Conservation (phyloP, 768 basidiomycete species). For the Pleurotus tuoliensis region DNA sequence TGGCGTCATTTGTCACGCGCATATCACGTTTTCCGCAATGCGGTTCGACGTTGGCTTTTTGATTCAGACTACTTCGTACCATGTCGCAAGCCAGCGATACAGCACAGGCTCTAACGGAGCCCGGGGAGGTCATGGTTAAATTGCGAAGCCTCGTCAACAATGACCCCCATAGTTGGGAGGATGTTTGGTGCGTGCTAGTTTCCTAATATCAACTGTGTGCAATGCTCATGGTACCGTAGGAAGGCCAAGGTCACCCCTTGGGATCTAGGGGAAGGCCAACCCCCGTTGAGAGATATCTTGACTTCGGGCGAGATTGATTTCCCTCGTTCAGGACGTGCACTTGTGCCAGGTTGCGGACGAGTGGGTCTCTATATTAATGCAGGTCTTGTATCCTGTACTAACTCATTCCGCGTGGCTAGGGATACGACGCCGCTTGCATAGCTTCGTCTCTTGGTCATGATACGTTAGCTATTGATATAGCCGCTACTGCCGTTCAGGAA, state of each 20-base stretch:
- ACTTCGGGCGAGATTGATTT: slow-evolving; percentile 39
- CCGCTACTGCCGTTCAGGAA: slow-evolving; percentile 45
- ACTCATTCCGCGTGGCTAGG: slow-evolving; percentile 30
- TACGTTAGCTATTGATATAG: slow-evolving; percentile 52
- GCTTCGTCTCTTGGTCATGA: slow-evolving; percentile 45
- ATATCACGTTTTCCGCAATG: too few relatives aligned
- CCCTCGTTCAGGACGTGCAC: slow-evolving; percentile 38
- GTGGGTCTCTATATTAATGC: slow-evolving; percentile 17
- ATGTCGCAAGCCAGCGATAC: neutral
- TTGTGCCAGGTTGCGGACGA: slow-evolving; percentile 58
- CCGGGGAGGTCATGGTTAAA: neutral
- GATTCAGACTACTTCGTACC: neutral
- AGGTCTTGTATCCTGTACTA: neutral
- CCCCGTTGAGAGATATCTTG: slow-evolving; percentile 49
- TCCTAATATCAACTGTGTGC: neutral
- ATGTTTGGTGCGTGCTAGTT: slow-evolving; percentile 1
- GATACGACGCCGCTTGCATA: slow-evolving; percentile 57
- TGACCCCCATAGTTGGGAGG: slow-evolving; percentile 6
- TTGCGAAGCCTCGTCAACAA: neutral
- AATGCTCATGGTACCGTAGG: slow-evolving; percentile 24
- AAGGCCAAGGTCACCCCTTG: slow-evolving; percentile 54
- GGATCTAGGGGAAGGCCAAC: slow-evolving; percentile 55
- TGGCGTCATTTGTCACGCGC: too few relatives aligned
- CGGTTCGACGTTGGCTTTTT: too few relatives aligned
- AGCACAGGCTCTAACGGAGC: neutral